phyloP scores from a whole-genome alignment of 768 basidiomycete genomes.

The Leccinum fibrillosum region DNA sequence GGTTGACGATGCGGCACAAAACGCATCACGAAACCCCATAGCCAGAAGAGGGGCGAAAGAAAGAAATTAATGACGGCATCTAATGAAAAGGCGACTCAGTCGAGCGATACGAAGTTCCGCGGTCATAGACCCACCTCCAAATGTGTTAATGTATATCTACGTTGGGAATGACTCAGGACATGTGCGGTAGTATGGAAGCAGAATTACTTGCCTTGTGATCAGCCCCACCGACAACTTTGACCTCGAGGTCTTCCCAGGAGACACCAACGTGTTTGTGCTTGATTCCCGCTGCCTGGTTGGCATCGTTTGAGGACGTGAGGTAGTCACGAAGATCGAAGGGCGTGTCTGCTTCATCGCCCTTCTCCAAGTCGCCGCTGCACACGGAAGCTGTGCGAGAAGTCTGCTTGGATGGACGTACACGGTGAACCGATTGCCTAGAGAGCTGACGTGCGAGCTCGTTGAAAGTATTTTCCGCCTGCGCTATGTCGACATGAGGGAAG shows the following conservation, averaged over 20 bases:
- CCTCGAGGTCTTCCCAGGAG: conserved; percentile 67
- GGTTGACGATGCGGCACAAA: conserved; percentile 36
- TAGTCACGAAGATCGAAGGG: conserved; percentile 68
- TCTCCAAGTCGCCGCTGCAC: conserved; percentile 36
- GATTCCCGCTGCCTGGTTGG: conserved; percentile 61
- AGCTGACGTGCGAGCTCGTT: conserved; percentile 47
- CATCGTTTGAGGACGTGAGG: conserved; percentile 63
- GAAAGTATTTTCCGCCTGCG: conserved; percentile 50
- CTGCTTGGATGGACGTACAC: conserved; percentile 11
- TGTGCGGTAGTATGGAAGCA: not conserved
- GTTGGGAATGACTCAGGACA: not conserved
- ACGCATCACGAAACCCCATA: conserved; percentile 41
- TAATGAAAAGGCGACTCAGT: conserved; percentile 16
- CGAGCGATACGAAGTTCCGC: not conserved
- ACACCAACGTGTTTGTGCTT: conserved; percentile 75
- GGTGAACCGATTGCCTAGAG: conserved; percentile 11
- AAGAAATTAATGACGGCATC: conserved; percentile 55
- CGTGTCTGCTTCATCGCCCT: conserved; percentile 35
- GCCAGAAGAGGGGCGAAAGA: conserved; percentile 46
- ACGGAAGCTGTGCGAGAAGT: conserved; percentile 24
- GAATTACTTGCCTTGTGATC: conserved; percentile 48
- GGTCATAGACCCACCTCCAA: conserved; percentile 46
- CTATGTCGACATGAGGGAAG: conserved; percentile 44
- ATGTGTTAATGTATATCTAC: conserved; percentile 54
- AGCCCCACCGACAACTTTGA: conserved; percentile 53